Percentiles rank a stretch among this genome's conserved stretches.
Conservation (phyloP, 768 basidiomycete species). For the Xerocomus potaroensis region DNA sequence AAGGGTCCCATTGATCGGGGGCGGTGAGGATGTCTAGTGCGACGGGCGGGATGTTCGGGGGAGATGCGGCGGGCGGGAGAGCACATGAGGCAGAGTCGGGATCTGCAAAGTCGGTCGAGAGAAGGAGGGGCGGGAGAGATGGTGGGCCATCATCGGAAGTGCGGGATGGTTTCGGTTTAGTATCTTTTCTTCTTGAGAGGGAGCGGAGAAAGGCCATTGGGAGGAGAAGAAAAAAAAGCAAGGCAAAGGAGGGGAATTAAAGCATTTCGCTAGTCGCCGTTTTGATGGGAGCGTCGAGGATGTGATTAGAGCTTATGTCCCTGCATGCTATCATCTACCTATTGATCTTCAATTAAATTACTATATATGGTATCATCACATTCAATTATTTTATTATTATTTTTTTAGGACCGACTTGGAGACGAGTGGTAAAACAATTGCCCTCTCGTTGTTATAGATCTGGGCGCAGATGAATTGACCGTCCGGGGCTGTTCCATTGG, state of each 20-base stretch:
- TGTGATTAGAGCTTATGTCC: neutral
- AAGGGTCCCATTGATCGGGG: conserved; percentile 26
- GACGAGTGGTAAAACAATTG: conserved; percentile 30
- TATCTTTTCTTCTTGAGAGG: conserved; percentile 47
- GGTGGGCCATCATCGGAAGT: conserved; percentile 16
- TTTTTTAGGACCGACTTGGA: conserved; percentile 17
- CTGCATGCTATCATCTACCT: neutral
- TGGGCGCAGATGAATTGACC: conserved; percentile 30
- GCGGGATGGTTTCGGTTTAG: conserved; percentile 4
- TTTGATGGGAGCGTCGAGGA: neutral
- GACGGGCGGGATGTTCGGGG: conserved; percentile 2
- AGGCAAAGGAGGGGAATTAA: neutral
- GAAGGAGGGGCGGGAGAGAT: conserved; percentile 40
- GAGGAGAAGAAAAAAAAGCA: neutral
- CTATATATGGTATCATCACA: neutral
- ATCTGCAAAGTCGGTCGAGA: conserved; percentile 33
- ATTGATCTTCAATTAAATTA: neutral
- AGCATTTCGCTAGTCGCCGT: neutral
- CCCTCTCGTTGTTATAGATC: conserved; percentile 25
- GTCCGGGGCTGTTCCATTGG: conserved; percentile 25
- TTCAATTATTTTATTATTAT: neutral
- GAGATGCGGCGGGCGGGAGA: conserved; percentile 16
- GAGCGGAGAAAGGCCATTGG: conserved; percentile 55
- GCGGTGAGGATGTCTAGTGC: neutral
- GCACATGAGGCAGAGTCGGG: conserved; percentile 15